phyloP scores from a whole-genome alignment of 1,284 basidiomycete species.

The Wolfiporia cocos region DNA sequence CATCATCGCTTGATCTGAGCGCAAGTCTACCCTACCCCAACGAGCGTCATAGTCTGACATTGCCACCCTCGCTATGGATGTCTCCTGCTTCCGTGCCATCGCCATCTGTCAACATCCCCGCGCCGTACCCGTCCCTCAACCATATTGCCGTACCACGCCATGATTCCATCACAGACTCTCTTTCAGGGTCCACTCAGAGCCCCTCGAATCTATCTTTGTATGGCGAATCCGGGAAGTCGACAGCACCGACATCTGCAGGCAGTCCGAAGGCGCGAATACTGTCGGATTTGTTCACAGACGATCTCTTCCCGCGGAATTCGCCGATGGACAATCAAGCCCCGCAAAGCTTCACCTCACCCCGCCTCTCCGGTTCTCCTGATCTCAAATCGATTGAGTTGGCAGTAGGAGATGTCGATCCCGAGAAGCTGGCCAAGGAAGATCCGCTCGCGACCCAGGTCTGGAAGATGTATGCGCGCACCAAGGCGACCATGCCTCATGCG shows the following conservation, averaged over 20 bases:
- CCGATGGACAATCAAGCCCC: slow-evolving; percentile 36
- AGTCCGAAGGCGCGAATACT: slow-evolving; percentile 40
- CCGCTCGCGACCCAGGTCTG: slow-evolving; percentile 94
- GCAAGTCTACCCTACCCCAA: slow-evolving; percentile 14
- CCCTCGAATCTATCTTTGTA: slow-evolving; percentile 22
- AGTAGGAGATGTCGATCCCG: slow-evolving; percentile 46
- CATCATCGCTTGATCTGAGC: slow-evolving; percentile 13
- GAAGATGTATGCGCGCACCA: slow-evolving; percentile 93
- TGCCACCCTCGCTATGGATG: slow-evolving; percentile 80
- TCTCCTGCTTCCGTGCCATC: slow-evolving; percentile 52
- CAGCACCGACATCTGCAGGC: slow-evolving; percentile 24
- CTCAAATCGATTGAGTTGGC: slow-evolving; percentile 37
- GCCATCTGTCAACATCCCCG: slow-evolving; percentile 32
- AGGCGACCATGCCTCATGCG: slow-evolving; percentile 83
- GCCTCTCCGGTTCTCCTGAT: slow-evolving; percentile 62
- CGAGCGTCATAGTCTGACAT: slow-evolving; percentile 47
- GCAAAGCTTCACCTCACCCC: slow-evolving; percentile 56
- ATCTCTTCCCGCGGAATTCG: slow-evolving; percentile 43
- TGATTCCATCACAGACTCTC: slow-evolving; percentile 18
- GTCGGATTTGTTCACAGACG: slow-evolving; percentile 67
- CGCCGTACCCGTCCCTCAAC: slow-evolving; percentile 28
- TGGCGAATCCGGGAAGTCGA: slow-evolving; percentile 21
- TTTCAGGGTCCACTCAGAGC: slow-evolving; percentile 21
- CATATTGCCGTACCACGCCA: slow-evolving; percentile 21
- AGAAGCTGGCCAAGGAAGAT: slow-evolving; percentile 69